These are phyloP conservation scores for Cladosporium velox DNA, from an alignment of 2,329 filamentous ascomycete species.

Conservation along the genomic window DNA sequence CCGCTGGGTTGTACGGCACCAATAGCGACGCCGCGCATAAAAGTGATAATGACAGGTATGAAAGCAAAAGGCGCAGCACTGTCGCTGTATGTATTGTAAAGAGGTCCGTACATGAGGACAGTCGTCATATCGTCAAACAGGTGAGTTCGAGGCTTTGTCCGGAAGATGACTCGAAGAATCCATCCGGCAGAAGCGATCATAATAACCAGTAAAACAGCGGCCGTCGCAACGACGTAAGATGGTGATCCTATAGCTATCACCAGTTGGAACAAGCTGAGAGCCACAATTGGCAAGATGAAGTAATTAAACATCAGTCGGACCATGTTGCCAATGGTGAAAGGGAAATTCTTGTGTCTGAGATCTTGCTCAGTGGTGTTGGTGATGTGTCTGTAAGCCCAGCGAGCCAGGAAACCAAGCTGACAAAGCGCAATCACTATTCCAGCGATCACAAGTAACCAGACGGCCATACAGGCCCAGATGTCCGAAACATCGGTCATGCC, in stretches of 20 bases:
- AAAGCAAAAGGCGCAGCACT: slow-evolving; percentile 88
- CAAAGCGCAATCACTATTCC: slow-evolving; percentile 66
- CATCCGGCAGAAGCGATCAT: slow-evolving; percentile 74
- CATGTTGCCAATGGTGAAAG: slow-evolving; percentile 63
- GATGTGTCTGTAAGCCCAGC: slow-evolving; percentile 74
- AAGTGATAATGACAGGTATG: slow-evolving; percentile 79
- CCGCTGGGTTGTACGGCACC: slow-evolving; percentile 91
- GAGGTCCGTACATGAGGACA: slow-evolving; percentile 82
- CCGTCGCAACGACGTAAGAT: slow-evolving; percentile 70
- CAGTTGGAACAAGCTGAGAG: slow-evolving; percentile 88
- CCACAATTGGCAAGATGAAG: slow-evolving; percentile 82
- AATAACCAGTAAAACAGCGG: slow-evolving; percentile 71
- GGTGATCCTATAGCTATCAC: slow-evolving; percentile 71
- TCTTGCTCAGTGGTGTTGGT: slow-evolving; percentile 79
- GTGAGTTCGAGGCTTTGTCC: slow-evolving; percentile 77
- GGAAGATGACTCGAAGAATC: slow-evolving; percentile 78
- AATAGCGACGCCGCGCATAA: slow-evolving; percentile 84
- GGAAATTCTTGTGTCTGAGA: slow-evolving; percentile 84
- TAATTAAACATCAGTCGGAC: slow-evolving; percentile 89
- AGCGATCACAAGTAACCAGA: slow-evolving; percentile 83
- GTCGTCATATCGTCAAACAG: slow-evolving; percentile 93
- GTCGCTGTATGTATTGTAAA: slow-evolving; percentile 98
- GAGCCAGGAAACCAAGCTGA: slow-evolving; percentile 73
- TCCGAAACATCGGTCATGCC: slow-evolving; percentile 76
- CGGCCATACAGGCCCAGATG: slow-evolving; percentile 90